phyloP scores from a whole-genome alignment of 306 rosid species.

The Pyrus bretschneideri region DNA sequence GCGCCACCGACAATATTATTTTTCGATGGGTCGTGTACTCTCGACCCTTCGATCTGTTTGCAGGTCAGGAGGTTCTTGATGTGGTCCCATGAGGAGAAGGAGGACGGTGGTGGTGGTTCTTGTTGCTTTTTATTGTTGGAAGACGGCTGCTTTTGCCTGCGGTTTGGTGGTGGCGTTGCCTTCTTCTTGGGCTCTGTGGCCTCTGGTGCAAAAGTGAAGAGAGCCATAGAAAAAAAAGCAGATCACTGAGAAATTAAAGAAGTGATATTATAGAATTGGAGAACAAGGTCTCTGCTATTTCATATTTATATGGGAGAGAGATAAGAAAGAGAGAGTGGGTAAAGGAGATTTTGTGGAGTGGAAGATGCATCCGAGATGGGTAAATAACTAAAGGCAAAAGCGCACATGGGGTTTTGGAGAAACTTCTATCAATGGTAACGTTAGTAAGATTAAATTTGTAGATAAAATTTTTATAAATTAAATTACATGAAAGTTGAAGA shows the following conservation, averaged over 20 bases:
- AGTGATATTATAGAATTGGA: background rate
- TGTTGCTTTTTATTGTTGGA: constrained; percentile 16
- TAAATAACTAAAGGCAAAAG: background rate
- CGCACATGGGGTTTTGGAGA: background rate
- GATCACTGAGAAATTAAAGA: background rate
- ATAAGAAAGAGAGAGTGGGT: background rate
- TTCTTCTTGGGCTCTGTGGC: constrained; percentile 33
- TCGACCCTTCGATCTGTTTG: constrained; percentile 73
- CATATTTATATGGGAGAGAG: background rate
- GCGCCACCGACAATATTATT: background rate
- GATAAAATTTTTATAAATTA: too few species aligned
- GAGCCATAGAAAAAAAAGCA: constrained; percentile 44
- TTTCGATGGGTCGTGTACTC: constrained; percentile 70
- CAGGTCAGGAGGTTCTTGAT: constrained; percentile 78
- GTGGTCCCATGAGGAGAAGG: constrained; percentile 77
- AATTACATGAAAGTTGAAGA: too few species aligned
- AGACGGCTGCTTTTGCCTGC: constrained; percentile 20
- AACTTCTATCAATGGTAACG: too few species aligned
- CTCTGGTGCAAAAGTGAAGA: constrained; percentile 43
- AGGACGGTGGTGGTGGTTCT: constrained; percentile 20
- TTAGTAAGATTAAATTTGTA: fast-evolving
- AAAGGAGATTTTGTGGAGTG: background rate
- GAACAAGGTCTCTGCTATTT: constrained; percentile 7
- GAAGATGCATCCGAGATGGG: constrained; percentile 23
- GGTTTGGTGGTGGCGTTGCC: constrained; percentile 15